These are phyloP conservation scores for Pseudozyma pruni DNA, from an alignment of 1,284 basidiomycete genomes.

Conservation along the genomic window DNA sequence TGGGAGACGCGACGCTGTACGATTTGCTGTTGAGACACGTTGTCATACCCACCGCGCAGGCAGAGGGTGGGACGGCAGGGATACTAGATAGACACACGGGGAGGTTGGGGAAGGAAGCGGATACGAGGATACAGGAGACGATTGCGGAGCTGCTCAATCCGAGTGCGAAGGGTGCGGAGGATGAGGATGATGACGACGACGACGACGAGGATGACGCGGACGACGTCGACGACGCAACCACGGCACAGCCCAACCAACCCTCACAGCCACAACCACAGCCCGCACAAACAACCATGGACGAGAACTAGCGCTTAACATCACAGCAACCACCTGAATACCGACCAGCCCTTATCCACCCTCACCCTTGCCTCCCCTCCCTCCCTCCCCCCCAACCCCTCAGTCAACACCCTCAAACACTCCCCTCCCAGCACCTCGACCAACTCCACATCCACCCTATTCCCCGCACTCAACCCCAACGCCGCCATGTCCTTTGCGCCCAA, in stretches of 20 bases:
- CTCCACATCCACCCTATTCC: constrained; percentile 40
- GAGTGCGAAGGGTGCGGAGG: constrained; percentile 4
- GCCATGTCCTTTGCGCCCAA: constrained; percentile 40
- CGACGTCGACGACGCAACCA: background rate
- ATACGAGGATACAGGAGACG: background rate
- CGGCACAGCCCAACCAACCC: background rate
- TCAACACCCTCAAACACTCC: constrained; percentile 17
- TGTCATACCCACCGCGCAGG: background rate
- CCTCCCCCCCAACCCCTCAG: constrained; percentile 3
- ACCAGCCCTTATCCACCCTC: constrained; percentile 32
- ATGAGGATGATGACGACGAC: constrained; percentile 27
- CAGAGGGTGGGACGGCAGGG: background rate
- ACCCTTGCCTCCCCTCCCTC: constrained; percentile 8
- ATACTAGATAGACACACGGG: constrained; percentile 14
- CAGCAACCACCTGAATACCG: constrained; percentile 35
- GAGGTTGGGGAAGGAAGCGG: constrained; percentile 11
- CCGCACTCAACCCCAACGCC: constrained; percentile 41
- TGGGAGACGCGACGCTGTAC: constrained; percentile 24
- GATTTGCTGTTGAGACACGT: constrained; percentile 24
- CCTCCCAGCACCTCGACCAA: constrained; percentile 30
- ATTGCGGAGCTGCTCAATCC: constrained; percentile 14
- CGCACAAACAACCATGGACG: background rate
- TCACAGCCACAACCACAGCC: background rate
- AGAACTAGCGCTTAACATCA: constrained; percentile 4
- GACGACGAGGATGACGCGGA: constrained; percentile 19